Percentiles rank a stretch among this genome's conserved stretches.
phyloP scores from a whole-genome alignment of 805 yeast genomes.

The Wickerhamiella parazyma region DNA sequence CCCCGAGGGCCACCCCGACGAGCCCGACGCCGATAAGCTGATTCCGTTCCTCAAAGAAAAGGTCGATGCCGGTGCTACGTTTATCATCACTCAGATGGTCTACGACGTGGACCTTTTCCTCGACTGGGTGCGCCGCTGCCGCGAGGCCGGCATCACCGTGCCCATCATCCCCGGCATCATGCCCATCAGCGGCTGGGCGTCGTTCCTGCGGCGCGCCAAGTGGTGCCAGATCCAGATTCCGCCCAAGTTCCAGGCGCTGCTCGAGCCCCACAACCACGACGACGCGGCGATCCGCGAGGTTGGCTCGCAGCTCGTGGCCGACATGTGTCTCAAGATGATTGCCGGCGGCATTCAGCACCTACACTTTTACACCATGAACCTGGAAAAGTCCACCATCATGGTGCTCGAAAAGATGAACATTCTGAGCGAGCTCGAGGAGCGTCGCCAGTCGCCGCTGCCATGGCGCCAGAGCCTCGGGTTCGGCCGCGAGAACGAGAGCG shows the following conservation, averaged over 20 bases:
- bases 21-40: conserved; percentile 39
- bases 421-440: conserved; percentile 19
- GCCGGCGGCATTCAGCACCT: conserved; percentile 67
- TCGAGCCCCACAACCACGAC: conserved; percentile 80
- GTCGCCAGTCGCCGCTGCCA: conserved; percentile 32
- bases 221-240: conserved; percentile 89
- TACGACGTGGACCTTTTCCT: conserved; percentile 82
- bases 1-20: conserved; percentile 97
- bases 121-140: conserved; percentile 60
- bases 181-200: conserved; percentile 94
- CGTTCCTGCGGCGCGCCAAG: conserved; percentile 82
- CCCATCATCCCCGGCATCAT: conserved; percentile 96
- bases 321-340: conserved; percentile 64
- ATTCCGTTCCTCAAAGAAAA: conserved; percentile 64
- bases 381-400: conserved; percentile 84
- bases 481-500: conserved; percentile 61
- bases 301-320: conserved; percentile 71
- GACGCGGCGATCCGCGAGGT: conserved; percentile 74
- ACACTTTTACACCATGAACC: conserved; percentile 95
- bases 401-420: conserved; percentile 62
- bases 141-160: conserved; percentile 57
- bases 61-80: conserved; percentile 87
- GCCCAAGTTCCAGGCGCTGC: conserved; percentile 45
- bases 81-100: conserved; percentile 93
- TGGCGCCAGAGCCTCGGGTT: conserved; percentile 88